Base-by-base conservation (phyloP, 495 filamentous ascomycete species). In the Penicillium psychrofluorescens region DNA sequence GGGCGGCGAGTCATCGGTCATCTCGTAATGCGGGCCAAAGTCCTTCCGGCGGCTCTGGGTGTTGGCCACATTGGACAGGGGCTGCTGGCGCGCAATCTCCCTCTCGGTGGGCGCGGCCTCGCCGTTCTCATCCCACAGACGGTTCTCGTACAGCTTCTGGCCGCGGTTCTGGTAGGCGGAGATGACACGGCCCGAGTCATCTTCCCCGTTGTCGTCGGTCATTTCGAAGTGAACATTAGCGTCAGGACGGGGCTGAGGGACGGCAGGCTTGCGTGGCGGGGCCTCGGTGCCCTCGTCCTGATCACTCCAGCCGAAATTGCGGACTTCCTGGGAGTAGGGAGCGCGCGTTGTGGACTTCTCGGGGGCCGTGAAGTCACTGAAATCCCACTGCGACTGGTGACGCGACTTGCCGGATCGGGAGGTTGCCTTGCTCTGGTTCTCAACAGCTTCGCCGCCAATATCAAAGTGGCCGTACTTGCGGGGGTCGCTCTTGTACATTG, bases 391-490 rank as follows among this genome's bases (percentile, higher is more conserved):
- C 35, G 76, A 76, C 27, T 64, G 64, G 56, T 86, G 78, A 64
- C 85, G 88, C 36, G 74, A 72, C 55, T 76, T 76, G 22, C 67
- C 64, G 4, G 65, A 67, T 9, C 61, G 43, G 8, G 65, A 50
- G 35, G 49, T 41, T 5, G 72, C 53, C 36, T 69, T 72, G 16
- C 70, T 40, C 44, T 68, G 58, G 44, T 62, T 53, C 7, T 44
- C 49, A 30, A 46, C 55, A 41, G 66, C 64, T 41, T 81, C 83
- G 50, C 84, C 83, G 32, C 75, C 81, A 58, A 96, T 81, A 43
- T 94, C 84, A 58, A 96, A 96, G 63, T 98, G 91, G 30, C 81
- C 66, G 64, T 83, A 96, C 56, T 86, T 91, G 53, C 78, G 77
- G 9, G 87, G 76, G 53, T 90, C 69, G 54, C 59, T 76, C 69